Base-by-base conservation (phyloP, 495 filamentous ascomycete species). In the Xylaria telfairii region DNA sequence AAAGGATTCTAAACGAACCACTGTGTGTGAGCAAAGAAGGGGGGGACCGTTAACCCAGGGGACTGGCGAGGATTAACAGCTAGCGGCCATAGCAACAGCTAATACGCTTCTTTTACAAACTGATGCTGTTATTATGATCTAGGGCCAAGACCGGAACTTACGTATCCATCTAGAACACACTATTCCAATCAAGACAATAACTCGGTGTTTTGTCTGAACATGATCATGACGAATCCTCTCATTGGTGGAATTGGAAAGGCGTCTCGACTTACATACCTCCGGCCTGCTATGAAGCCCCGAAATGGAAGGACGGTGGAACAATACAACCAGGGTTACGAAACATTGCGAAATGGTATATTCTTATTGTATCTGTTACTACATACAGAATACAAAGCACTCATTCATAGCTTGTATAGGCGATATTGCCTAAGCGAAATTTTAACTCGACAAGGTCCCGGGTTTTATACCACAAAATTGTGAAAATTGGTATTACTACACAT, bases 171-270 rank as follows among this genome's bases (percentile, higher is more conserved):
- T 15, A 62, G 37, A 28, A 24, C 32, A 46, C 21, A 63, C 51
- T 67, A 21, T 68, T 68, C 37, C 34, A 59, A 56, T 39, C 41
- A 19, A 44, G 53, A 57, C 41, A 17, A 46, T 13, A 59, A 67
- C 51, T 13, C 65, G 65, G 65, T 39, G 37, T 32, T 67, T 54
- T 39, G 30, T 26, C 34, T 42, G 15, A 41, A 41, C 42, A 32
- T 54, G 30, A n/a, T n/a, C 46, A 17, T 17, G 19, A 15, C 30
- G 28, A 41, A 47, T 42, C 24, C 13, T 68, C 39, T 68, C 37
- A 68, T 68, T 68, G 65, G 53, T 57, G 65, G 65, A 46, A 68
- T 68, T 34, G 19, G 53, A 60, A 30, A 32, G 34, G 9, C 37
- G 49, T 32, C 41, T 65, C 42, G 42, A 65, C 7, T 49, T 49